A percentile compares a stretch with the other conserved stretches of the same genome.
phyloP scores from a whole-genome alignment of 257 asterid genomes.

The Lithospermum erythrorhizon region DNA sequence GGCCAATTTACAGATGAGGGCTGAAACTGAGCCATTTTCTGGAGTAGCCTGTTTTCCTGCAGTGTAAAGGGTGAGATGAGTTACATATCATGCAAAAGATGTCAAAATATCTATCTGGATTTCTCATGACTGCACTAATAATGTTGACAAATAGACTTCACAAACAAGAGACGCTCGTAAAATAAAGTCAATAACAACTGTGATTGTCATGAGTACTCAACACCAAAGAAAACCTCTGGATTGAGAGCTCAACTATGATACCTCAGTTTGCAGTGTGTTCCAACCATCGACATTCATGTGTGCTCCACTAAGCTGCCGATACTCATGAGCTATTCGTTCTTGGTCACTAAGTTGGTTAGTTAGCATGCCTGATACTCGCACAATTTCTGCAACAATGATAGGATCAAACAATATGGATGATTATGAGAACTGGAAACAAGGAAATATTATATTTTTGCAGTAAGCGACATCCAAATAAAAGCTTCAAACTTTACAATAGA shows the following conservation, averaged over 20 bases:
- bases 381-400: constrained; percentile 39
- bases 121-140: background rate
- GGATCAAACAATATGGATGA: background rate
- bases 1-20: constrained; percentile 49
- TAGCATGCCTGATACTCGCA: constrained; percentile 37
- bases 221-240: background rate
- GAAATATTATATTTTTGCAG: background rate
- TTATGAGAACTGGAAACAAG: constrained; percentile 1
- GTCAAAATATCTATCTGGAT: background rate
- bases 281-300: constrained; percentile 37
- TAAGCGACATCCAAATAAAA: background rate
- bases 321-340: constrained; percentile 46
- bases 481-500: background rate
- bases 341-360: constrained; percentile 41
- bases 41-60: constrained; percentile 57
- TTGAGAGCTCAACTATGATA: constrained; percentile 9
- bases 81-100: background rate
- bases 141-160: background rate
- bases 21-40: constrained; percentile 46
- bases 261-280: constrained; percentile 57
- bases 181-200: background rate
- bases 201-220: background rate
- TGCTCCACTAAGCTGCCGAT: constrained; percentile 45
- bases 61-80: constrained; percentile 4
- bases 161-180: background rate